Percentiles rank a stretch among this genome's conserved stretches.
phyloP scores from a whole-genome alignment of 192 early-diverging fungal species.

The Coemansia sp. region DNA sequence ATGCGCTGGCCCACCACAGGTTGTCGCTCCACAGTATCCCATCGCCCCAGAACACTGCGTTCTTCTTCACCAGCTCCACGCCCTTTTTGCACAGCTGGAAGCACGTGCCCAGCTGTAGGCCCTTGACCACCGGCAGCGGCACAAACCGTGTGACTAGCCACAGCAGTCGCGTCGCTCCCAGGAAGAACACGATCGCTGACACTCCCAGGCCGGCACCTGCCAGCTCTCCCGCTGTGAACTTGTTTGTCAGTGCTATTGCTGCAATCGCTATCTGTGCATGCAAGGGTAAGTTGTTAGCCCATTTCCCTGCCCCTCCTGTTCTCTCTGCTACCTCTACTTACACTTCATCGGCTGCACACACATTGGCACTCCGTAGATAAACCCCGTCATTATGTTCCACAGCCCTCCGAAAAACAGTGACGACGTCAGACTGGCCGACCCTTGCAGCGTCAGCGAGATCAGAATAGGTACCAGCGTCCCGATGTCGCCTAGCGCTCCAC shows the following conservation, averaged over 20 bases:
- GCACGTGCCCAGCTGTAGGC: conserved; percentile 77
- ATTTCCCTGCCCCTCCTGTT: too few relatives aligned
- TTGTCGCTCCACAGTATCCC: conserved; percentile 70
- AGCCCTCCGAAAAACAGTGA: conserved; percentile 85
- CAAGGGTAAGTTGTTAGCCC: neutral
- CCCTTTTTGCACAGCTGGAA: conserved; percentile 71
- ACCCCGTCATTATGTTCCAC: conserved; percentile 81
- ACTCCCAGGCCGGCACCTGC: conserved; percentile 72
- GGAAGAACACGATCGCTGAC: conserved; percentile 61
- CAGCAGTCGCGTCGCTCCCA: conserved; percentile 72
- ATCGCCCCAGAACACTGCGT: conserved; percentile 58
- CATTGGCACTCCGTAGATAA: conserved; percentile 79
- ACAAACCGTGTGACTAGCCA: conserved; percentile 66
- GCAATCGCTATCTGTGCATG: conserved; percentile 61
- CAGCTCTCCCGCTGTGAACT: conserved; percentile 68
- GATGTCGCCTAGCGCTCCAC: conserved; percentile 72
- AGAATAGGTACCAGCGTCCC: conserved; percentile 87
- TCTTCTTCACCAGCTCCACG: conserved; percentile 57
- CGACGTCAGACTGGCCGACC: conserved; percentile 73
- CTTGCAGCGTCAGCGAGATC: conserved; percentile 70
- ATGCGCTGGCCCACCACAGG: conserved; percentile 66
- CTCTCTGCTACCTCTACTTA: conserved; percentile 24
- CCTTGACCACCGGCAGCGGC: conserved; percentile 72
- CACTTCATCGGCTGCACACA: conserved; percentile 94
- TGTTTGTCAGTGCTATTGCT: conserved; percentile 72